Conservation (phyloP, 2,329 filamentous ascomycete genomes). For the Paecilomyces fulvus region DNA sequence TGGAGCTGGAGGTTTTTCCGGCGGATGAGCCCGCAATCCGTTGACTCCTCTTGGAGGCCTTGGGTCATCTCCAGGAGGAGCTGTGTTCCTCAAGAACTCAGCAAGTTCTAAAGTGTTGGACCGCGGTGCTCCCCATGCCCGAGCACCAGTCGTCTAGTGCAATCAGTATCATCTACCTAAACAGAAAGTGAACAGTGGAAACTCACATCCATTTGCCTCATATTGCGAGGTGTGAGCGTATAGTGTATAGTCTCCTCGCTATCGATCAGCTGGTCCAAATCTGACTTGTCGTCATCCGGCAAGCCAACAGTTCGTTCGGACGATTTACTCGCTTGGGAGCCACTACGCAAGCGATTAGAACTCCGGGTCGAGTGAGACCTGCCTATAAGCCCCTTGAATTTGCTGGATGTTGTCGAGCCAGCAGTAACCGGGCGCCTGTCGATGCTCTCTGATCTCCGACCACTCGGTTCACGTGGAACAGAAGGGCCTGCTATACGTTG, state of each 20-base stretch:
- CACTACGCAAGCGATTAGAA: constrained; percentile 24
- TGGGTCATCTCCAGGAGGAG: constrained; percentile 20
- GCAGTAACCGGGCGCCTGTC: constrained; percentile 32
- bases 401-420: constrained; percentile 31
- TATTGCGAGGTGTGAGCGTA: constrained; percentile 69
- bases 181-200: not conserved
- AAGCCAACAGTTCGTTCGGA: constrained; percentile 21
- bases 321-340: constrained; percentile 26
- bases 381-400: constrained; percentile 35
- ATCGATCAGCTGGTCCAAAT: constrained; percentile 72
- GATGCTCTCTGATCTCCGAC: constrained; percentile 32
- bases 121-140: constrained; percentile 23
- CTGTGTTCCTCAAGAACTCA: constrained; percentile 29
- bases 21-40: constrained; percentile 12
- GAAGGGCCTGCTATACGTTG: constrained; percentile 29
- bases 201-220: constrained; percentile 67
- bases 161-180: constrained; percentile 1
- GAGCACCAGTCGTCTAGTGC: constrained; percentile 24
- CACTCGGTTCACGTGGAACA: constrained; percentile 17
- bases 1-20: constrained; percentile 9
- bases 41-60: constrained; percentile 6
- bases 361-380: constrained; percentile 20
- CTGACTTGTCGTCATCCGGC: constrained; percentile 48
- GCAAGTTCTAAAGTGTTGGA: constrained; percentile 29
- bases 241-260: constrained; percentile 77